Evolutionary conservation across 768 basidiomycete genomes (phyloP).

Genomic region (Suillus placidus): DNA sequence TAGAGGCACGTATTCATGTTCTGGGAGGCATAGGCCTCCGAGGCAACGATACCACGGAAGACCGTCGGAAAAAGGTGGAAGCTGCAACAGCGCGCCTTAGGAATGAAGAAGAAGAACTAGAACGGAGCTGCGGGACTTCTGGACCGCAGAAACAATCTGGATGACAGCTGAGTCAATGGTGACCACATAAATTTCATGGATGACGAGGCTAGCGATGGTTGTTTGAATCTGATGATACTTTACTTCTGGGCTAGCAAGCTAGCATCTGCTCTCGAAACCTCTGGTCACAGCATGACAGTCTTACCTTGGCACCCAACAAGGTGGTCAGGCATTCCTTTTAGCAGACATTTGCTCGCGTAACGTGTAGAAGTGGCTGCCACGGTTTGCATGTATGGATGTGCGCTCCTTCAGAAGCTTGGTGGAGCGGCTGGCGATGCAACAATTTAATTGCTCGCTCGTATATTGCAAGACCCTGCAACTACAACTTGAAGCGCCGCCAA

Average conservation of each 20-base stretch:
- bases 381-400: not conserved
- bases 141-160: slow-evolving; percentile 8
- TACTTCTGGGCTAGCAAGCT: not conserved
- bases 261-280: not conserved
- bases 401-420: not conserved
- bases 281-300: not conserved
- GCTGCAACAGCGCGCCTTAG: slow-evolving; percentile 64
- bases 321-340: not conserved
- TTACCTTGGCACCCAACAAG: not conserved
- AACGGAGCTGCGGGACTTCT: slow-evolving; percentile 68
- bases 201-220: not conserved
- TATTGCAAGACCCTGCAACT: not conserved
- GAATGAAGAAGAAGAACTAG: slow-evolving; percentile 71
- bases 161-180: not conserved
- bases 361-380: not conserved
- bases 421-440: not conserved
- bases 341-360: not conserved
- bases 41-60: slow-evolving; percentile 53
- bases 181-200: not conserved
- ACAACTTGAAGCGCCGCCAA: not conserved
- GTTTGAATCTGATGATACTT: not conserved
- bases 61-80: slow-evolving; percentile 56
- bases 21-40: slow-evolving; percentile 49
- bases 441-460: not conserved
- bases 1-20: slow-evolving; percentile 52